Evolutionary conservation across 73 alveolate genomes (phyloP).

Genomic region (Tetrahymena borealis): DNA sequence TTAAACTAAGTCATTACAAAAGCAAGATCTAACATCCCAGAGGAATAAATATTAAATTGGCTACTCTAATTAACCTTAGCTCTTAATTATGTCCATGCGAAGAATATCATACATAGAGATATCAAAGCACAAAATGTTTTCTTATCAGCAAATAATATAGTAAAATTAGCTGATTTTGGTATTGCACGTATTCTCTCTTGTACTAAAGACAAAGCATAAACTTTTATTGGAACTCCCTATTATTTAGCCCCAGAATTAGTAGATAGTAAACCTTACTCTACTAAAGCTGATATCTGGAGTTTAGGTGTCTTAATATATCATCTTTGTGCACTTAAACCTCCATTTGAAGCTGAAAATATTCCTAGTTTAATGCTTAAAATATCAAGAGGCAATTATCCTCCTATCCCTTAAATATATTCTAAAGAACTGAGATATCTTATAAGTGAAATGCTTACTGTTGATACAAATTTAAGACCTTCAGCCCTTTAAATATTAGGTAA

Average conservation of each 20-base stretch:
- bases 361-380: conserved; percentile 71
- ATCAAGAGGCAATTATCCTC: conserved; percentile 58
- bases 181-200: background rate
- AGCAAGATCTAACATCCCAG: background rate
- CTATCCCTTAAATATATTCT: conserved; percentile 60
- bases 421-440: conserved; percentile 44
- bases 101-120: background rate
- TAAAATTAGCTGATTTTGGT: background rate
- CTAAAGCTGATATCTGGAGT: conserved; percentile 65
- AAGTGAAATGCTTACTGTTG: background rate
- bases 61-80: background rate
- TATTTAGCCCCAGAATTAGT: conserved; percentile 77
- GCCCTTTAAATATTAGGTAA: background rate
- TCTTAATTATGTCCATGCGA: background rate
- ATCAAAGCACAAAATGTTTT: background rate
- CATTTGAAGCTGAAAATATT: conserved; percentile 77
- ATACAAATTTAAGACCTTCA: background rate
- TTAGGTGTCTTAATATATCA: conserved; percentile 43
- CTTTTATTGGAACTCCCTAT: conserved; percentile 75
- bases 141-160: background rate
- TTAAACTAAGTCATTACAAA: background rate
- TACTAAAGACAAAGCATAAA: background rate
- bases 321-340: conserved; percentile 83
- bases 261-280: conserved; percentile 39
- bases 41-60: background rate